phyloP scores from a whole-genome alignment of 2,329 filamentous ascomycete species.

The Cyanodermella asteris region DNA sequence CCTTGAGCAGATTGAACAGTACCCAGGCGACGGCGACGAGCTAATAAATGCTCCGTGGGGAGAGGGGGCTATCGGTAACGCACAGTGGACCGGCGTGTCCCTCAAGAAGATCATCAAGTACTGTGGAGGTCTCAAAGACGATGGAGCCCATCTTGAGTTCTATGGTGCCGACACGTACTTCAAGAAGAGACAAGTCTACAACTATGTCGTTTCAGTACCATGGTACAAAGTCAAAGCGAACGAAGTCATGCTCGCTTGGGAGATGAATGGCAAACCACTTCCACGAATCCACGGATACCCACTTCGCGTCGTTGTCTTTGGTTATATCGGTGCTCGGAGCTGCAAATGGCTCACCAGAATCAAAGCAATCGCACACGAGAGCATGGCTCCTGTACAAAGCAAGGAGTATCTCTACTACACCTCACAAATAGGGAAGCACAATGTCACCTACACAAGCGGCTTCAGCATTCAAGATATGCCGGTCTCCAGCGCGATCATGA shows the following conservation, averaged over 20 bases:
- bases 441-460: constrained; percentile 34
- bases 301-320: constrained; percentile 38
- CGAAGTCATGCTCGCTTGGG: constrained; percentile 46
- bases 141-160: constrained; percentile 42
- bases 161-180: constrained; percentile 53
- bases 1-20: constrained; percentile 44
- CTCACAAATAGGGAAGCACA: constrained; percentile 49
- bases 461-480: constrained; percentile 54
- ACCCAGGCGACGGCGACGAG: constrained; percentile 46
- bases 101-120: constrained; percentile 49
- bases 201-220: constrained; percentile 46
- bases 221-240: constrained; percentile 44
- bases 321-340: constrained; percentile 43
- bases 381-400: constrained; percentile 38
- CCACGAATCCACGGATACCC: constrained; percentile 46
- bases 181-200: constrained; percentile 40
- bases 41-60: constrained; percentile 30
- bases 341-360: constrained; percentile 43
- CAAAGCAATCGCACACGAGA: constrained; percentile 35
- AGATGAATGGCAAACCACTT: constrained; percentile 46
- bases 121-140: constrained; percentile 37
- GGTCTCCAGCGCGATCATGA: constrained; percentile 44
- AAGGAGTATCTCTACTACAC: constrained; percentile 46
- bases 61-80: constrained; percentile 47
- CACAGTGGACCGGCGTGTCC: constrained; percentile 38